Evolutionary conservation across 306 rosid species (phyloP), one percentile per base, ranked within the genome.

Genomic region (Mimosa bimucronata): DNA sequence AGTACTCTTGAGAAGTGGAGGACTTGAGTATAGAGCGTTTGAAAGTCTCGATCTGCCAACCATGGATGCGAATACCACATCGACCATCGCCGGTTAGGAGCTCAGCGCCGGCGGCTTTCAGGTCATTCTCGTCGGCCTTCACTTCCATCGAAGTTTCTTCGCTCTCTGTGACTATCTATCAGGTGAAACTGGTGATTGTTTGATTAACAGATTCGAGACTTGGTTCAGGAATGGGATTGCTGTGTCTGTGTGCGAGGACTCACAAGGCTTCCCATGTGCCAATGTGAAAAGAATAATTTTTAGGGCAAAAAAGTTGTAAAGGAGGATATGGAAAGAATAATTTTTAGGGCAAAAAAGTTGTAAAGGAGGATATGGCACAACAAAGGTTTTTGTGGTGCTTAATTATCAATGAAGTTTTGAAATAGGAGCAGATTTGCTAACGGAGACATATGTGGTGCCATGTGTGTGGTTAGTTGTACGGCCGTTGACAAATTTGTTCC

Each of bases 41-140:
- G 78, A 83, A 91, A 74, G 99, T 80, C 83, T 93, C 96, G 75
- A 95, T 89, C 85, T 85, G 85, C 99, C 99, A 95, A 62, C 94
- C 99, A 31, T 88, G 91, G 83, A 95, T 88, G 66, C 88, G 87
- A 40, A 95, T 66, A 42, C 99, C 98, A 38, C 69, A 83, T 53
- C 96, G 91, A 16, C 90, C 93, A 23, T 86, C 90, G 64, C 84
- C 94, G 46, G 80, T 13, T 73, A 95, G 83, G 78, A 84, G 78
- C 84, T 88, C 93, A 1, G 97, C 96, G 41, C 97, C 94, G 84
- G 99, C 93, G 62, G 97, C 93, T 76, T 95, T 90, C 84, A 95
- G 83, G 78, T 88, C 93, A 42, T 91, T 90, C 55, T 90, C 93
- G 82, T 91, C 93, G 12, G 82, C 80, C 75, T 87, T 87, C 66